phyloP scores from a whole-genome alignment of 2,329 filamentous ascomycete species.

The Talaromyces sp. region DNA sequence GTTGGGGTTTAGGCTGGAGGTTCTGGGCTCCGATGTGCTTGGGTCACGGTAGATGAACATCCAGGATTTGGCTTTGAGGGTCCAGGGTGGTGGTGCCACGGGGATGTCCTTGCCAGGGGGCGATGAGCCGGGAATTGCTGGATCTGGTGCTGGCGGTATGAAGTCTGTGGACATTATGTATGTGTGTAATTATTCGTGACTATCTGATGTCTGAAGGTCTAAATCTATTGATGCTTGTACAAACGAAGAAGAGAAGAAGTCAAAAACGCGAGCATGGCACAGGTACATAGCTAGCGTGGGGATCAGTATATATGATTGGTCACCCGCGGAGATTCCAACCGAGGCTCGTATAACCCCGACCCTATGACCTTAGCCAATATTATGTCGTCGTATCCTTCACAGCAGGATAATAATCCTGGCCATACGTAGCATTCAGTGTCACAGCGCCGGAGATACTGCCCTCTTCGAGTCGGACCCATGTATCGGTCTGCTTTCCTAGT shows the following conservation, averaged over 20 bases:
- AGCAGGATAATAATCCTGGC: slow-evolving; percentile 51
- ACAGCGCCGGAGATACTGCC: slow-evolving; percentile 52
- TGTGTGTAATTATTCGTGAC: neutral
- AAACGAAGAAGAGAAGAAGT: neutral
- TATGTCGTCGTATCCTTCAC: slow-evolving; percentile 1
- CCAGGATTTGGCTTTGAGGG: slow-evolving; percentile 1
- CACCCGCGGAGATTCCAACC: neutral
- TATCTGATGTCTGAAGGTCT: neutral
- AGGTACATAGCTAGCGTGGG: neutral
- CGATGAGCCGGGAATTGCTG: neutral
- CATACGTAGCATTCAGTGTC: slow-evolving; percentile 58
- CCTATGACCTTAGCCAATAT: neutral
- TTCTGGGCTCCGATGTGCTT: neutral
- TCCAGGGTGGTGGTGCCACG: neutral
- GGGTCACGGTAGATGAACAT: neutral
- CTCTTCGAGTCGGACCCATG: slow-evolving; percentile 61
- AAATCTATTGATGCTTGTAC: neutral
- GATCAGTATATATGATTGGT: neutral
- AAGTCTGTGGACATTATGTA: neutral
- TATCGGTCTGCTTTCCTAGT: slow-evolving; percentile 48
- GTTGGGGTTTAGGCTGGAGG: neutral
- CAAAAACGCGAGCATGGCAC: neutral
- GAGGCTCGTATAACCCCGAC: neutral
- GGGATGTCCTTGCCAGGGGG: slow-evolving; percentile 5
- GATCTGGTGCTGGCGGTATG: neutral